Percentiles rank a stretch among this genome's conserved stretches.
Evolutionary conservation across 176 grass and related monocot species (phyloP).

Genomic region (Aegilops speltoides): DNA sequence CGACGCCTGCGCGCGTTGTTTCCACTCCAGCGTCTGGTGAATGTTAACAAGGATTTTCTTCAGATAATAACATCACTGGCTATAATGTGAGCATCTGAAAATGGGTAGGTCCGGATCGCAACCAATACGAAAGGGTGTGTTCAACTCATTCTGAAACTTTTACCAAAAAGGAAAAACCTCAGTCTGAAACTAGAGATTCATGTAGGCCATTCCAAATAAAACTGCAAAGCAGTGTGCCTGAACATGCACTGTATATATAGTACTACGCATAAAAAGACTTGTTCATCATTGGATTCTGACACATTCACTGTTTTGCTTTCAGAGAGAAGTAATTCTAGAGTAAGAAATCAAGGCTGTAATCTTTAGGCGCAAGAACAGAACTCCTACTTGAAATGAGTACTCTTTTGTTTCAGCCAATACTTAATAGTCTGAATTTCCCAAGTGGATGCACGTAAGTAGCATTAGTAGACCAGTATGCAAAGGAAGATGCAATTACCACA

Average conservation of each 20-base stretch:
- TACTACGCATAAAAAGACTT: neutral
- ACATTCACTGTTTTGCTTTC: constrained; percentile 10
- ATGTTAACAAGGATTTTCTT: neutral
- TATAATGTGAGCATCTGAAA: neutral
- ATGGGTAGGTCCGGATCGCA: neutral
- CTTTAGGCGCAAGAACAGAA: neutral
- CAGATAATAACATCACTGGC: neutral
- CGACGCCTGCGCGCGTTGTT: constrained; percentile 46
- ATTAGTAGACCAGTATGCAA: neutral
- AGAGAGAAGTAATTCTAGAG: neutral
- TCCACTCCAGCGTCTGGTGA: constrained; percentile 78
- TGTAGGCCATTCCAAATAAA: neutral
- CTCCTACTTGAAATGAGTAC: neutral
- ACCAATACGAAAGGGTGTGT: neutral
- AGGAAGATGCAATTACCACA: neutral
- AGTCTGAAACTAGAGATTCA: neutral
- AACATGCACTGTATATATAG: neutral
- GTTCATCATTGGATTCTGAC: neutral
- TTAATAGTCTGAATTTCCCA: neutral
- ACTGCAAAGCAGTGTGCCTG: neutral
- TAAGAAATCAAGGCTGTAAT: neutral
- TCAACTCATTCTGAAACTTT: neutral
- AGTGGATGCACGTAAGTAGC: neutral
- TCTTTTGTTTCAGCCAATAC: neutral
- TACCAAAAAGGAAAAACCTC: no score